Base-by-base conservation (phyloP, 1,284 basidiomycete species). In the Ceratobasidium sp. region DNA sequence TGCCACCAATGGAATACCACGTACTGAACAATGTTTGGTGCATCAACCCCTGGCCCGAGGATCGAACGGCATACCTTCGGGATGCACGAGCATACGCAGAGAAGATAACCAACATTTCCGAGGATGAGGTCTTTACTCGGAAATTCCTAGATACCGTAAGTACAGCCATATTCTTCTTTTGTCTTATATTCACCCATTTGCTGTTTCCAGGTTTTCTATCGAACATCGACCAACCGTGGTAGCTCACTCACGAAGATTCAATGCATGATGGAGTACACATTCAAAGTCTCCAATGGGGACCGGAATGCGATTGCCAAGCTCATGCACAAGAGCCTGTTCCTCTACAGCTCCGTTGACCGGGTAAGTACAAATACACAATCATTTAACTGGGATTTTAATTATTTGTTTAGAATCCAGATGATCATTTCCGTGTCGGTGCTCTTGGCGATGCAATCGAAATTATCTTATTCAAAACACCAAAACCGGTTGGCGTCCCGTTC, bases 241-340 rank as follows among this genome's bases (percentile, higher is more conserved):
- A 61, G 37, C 57, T 61, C 32, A 5, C 57, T 61, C 19, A 4
- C 57, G 22, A 61, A 61, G 32, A 61, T 61, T 25, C 32, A 61
- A 37, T 61, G 32, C 57, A 61, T 61, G 57, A 61, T 61, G 57
- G 57, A 61, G 57, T n/a, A 61, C 19, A 32, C 32, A 34, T 61
- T 61, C 19, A 40, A 40, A 40, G 32, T 61, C 32, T 32, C 57
- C 1, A 40, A 32, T 5, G 32, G 57, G 7, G 32, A 61, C 37
- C 15, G 37, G 57, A n/a, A n/a, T 9, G 3, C 37, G 22, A 61
- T 61, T 7, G 32, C 19, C 37, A 32, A 61, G 57, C 57, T 61
- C 29, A 61, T 61, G 57, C 32, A 61, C 22, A 61, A 61, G 57
- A 40, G 37, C 32, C 37, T 34, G 37, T 61, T 61, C 57, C 57